Evolutionary conservation across 805 yeast genomes (phyloP), one percentile per base, ranked within the genome.

Genomic region (Yarrowia porcina): DNA sequence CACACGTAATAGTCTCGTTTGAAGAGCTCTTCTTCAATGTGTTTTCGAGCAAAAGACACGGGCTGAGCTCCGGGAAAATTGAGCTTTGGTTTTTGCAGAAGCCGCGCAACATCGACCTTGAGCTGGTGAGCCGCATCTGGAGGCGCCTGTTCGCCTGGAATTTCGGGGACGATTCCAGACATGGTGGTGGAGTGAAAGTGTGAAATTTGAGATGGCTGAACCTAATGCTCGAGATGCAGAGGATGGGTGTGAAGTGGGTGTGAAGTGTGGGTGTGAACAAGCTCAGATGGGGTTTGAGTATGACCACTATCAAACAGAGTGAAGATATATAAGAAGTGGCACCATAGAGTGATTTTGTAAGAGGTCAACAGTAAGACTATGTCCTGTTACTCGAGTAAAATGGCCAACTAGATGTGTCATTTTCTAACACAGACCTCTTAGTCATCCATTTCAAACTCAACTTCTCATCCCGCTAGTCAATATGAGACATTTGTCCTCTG

Each of bases 31-130:
- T 83, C 83, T 3, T 72, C 72, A 23, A 94, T 77, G 74, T 93
- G 97, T 33, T 80, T 77, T 63, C 90, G 79, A 44, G 89, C 86
- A 71, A 94, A 92, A 25, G 97, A 89, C 2, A 93, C 89, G 0
- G 99, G 99, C 74, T 96, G 99, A 1, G 97, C 86, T 0, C 99
- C 97, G 2, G 97, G 96, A 69, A 92, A 92, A 1, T 74, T 68
- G 17, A 81, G 77, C 41, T 82, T 80, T 32, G 84, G 79, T 67
- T 85, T 76, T 67, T 83, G 78, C 68, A 87, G 71, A 66, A 88
- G 76, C 69, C 83, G 71, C 45, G 91, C 86, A 4, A 92, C 87
- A 75, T 86, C 85, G 60, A 79, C 79, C 70, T 85, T 83, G 61
- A 93, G 79, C 64, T 83, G 90, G 25, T 80, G 81, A 0, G 88